Base-by-base conservation (phyloP, 176 grass and related monocot species). In the Tillandsia leiboldiana region DNA sequence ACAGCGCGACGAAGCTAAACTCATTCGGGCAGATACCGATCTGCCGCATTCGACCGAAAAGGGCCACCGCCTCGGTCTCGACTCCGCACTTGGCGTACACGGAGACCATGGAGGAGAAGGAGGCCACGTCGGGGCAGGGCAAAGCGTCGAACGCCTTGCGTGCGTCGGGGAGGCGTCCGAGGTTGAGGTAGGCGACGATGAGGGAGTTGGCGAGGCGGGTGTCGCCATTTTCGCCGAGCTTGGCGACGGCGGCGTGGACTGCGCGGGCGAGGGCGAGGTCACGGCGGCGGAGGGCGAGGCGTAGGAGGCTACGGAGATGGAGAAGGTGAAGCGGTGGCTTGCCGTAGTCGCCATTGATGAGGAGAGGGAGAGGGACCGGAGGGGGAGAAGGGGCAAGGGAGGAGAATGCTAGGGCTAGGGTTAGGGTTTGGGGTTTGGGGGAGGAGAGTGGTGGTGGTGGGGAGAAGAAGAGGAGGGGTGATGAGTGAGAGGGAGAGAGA, bases 91-190 rank as follows among this genome's bases (percentile, higher is more conserved):
- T 73, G 12, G 78, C 81, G 75, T 84, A 80, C 56, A 72, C 84
- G 3, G 81, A 91, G 59, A 91, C 79, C 66, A 91, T 75, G 10
- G 88, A 78, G 48, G 57, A 70, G 77, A 84, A 91, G 57, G 88
- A 83, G 42, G 78, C 74, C 11, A 79, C 68, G 72, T 87, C 75
- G 10, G 81, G 81, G 2, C 14, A 66, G 53, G 64, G 69, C 78
- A 82, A 72, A 9, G n/a, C 3, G 48, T 79, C 81, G 72, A 91
- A 87, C 64, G 76, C 72, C 18, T 12, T 79, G 10, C 33, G 72
- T 12, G 81, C 78, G 28, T 84, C 78, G 11, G 10, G 10, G 6
- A 91, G 78, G 57, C 52, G 72, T 28, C 81, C 81, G 12, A 76
- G 68, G 65, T 73, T 70, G 72, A 84, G 68, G 75, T 91, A 87